Evolutionary conservation across 2,329 filamentous ascomycete species (phyloP), one percentile per base, ranked within the genome.

Genomic region (Sclerotinia glacialis): DNA sequence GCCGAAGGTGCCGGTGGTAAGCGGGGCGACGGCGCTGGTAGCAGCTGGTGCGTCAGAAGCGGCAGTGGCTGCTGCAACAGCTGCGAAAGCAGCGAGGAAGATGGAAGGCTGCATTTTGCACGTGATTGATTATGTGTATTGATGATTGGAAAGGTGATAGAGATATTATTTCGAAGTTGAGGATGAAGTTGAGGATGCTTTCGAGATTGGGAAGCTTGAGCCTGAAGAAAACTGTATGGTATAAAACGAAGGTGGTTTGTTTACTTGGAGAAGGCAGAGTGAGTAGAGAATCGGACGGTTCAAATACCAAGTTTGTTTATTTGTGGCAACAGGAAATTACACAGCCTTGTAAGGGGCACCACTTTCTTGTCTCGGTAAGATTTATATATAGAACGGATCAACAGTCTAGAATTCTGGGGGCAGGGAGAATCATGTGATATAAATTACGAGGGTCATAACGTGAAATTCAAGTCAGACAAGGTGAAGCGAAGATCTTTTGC

Each of bases 101-200:
- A 70, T 26, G 42, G 67, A 67, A 34, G 59, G 53, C 44, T 66
- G 58, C 69, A 71, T 71, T 59, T 68, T 69, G 47, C 21, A 47
- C 16, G 37, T 31, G 56, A 52, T 40, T 31, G 56, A 52, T 40
- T 44, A 37, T 56, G n/a, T 60, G 28, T 28, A 23, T 65, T 60
- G 46, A 23, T 34, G 34, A 34, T 52, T 12, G 31, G 21, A 23
- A 42, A 52, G 37, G 23, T 49, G 40, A 26, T 26, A 21, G 9
- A 26, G 9, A 26, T 49, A 26, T 56, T 47, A 37, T 26, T 56
- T 31, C 40, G 44, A 40, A 60, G 6, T 56, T 18, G 58, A 40
- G 37, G 37, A 40, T 14, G 37, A 40, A 40, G 37, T 40, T 40
- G 37, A 65, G 11, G 49, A 53, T 28, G 8, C 16, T 26, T 49